Evolutionary conservation across 257 asterid genomes (phyloP).

Genomic region (Salvia miltiorrhiza): DNA sequence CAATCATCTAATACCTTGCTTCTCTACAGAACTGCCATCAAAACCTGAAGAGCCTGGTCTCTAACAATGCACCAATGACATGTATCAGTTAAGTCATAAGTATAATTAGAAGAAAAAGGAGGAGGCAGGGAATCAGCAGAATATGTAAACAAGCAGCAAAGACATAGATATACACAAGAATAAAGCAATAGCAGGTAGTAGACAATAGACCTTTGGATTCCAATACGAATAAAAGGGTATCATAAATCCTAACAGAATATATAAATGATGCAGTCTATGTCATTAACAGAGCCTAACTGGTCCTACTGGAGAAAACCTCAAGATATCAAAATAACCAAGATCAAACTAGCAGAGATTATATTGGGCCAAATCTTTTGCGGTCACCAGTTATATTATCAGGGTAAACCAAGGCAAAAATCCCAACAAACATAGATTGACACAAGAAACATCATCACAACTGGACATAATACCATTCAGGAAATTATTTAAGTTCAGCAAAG

Average conservation of each 20-base stretch:
- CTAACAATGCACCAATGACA: constrained; percentile 30
- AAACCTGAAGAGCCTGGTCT: constrained; percentile 30
- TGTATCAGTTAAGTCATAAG: constrained; percentile 7
- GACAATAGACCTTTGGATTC: background rate
- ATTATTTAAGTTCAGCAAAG: background rate
- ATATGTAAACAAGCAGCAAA: constrained; percentile 7
- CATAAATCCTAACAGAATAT: background rate
- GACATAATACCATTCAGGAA: background rate
- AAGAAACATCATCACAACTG: background rate
- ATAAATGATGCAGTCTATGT: background rate
- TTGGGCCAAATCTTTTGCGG: background rate
- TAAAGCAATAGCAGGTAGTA: background rate
- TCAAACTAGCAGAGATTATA: background rate
- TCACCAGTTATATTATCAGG: background rate
- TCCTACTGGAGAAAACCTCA: background rate
- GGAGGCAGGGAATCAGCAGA: background rate
- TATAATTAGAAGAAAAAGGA: background rate
- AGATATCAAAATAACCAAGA: background rate
- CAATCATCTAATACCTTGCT: constrained; percentile 32
- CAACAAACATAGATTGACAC: background rate
- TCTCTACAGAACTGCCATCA: constrained; percentile 27
- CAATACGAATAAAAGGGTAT: background rate
- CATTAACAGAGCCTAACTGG: background rate
- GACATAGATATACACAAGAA: background rate
- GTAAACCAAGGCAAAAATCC: background rate